Percentiles rank a stretch among this genome's conserved stretches.
phyloP scores from a whole-genome alignment of 2,329 filamentous ascomycete species.

The Trichoderma guizhouense region DNA sequence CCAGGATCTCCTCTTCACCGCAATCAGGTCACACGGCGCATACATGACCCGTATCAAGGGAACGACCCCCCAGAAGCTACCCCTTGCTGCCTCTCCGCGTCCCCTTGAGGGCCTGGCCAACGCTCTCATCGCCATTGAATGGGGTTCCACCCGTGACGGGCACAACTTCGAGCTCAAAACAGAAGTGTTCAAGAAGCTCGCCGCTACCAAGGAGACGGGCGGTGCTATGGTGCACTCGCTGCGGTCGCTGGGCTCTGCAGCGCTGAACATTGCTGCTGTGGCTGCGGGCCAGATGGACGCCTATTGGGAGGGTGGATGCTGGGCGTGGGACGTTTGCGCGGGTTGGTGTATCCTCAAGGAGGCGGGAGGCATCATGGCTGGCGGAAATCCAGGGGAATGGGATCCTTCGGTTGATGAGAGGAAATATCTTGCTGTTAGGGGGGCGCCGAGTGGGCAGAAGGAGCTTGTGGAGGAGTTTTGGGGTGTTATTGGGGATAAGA shows the following conservation, averaged over 20 bases:
- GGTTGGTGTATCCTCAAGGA: conserved; percentile 74
- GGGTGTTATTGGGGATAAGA: conserved; percentile 54
- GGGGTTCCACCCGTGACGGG: conserved; percentile 66
- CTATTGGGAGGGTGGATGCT: conserved; percentile 83
- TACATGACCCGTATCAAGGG: conserved; percentile 50
- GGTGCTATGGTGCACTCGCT: conserved; percentile 76
- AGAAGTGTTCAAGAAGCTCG: conserved; percentile 61
- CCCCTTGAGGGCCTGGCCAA: conserved; percentile 58
- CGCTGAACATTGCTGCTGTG: conserved; percentile 70
- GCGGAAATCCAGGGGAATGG: conserved; percentile 73
- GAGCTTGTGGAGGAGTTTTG: conserved; percentile 64
- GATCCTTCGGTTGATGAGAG: conserved; percentile 56
- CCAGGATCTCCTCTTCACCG: conserved; percentile 65
- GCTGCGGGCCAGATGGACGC: conserved; percentile 68
- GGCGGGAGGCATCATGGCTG: conserved; percentile 69
- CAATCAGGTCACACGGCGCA: conserved; percentile 64
- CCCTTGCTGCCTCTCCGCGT: conserved; percentile 46
- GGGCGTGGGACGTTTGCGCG: conserved; percentile 82
- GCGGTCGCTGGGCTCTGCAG: conserved; percentile 68
- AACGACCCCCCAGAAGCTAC: conserved; percentile 37
- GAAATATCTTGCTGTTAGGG: conserved; percentile 61
- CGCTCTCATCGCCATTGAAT: conserved; percentile 68
- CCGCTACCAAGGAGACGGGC: conserved; percentile 55
- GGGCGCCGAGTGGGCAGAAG: conserved; percentile 56
- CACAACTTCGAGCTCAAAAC: conserved; percentile 68